Percentiles rank a stretch among this genome's conserved stretches.
Conservation (phyloP, 2,329 filamentous ascomycete genomes). For the Exophiala sideris region DNA sequence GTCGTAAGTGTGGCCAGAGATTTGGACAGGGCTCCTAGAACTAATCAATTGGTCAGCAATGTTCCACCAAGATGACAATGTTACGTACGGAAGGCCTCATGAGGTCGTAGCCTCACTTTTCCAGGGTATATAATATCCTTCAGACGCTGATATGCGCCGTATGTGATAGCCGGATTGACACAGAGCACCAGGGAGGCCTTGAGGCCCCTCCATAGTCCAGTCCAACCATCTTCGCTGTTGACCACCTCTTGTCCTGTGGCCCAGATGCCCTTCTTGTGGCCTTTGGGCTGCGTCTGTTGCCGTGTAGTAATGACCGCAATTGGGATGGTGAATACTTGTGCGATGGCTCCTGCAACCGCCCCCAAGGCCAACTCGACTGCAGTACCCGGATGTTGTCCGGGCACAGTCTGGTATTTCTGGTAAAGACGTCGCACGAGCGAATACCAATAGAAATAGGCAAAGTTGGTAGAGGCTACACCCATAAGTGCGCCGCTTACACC, state of each 20-base stretch:
- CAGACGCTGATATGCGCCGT: conserved; percentile 90
- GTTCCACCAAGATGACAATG: not conserved
- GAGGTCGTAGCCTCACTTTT: conserved; percentile 69
- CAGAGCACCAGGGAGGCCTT: conserved; percentile 95
- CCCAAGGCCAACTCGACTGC: conserved; percentile 79
- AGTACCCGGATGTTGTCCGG: conserved; percentile 62
- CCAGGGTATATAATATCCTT: conserved; percentile 74
- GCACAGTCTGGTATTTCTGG: conserved; percentile 49
- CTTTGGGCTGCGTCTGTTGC: conserved; percentile 86
- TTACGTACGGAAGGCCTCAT: conserved; percentile 84
- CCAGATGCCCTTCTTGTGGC: conserved; percentile 78
- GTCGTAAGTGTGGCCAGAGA: conserved; percentile 85
- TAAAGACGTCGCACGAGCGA: conserved; percentile 82
- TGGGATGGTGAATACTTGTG: conserved; percentile 94
- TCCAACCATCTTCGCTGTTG: conserved; percentile 82
- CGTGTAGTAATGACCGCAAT: conserved; percentile 93
- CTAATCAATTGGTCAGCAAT: conserved; percentile 43
- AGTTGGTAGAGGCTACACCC: conserved; percentile 95
- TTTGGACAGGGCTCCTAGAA: conserved; percentile 90
- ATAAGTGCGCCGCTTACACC: conserved; percentile 83
- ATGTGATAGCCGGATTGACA: conserved; percentile 95
- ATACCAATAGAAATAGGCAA: conserved; percentile 99
- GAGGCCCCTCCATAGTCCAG: conserved; percentile 87
- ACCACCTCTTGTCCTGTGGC: conserved; percentile 88
- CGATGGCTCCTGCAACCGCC: conserved; percentile 81